A percentile compares a stretch with the other conserved stretches of the same genome.
Evolutionary conservation across 2,329 filamentous ascomycete species (phyloP).

Genomic region (Sarocladiaceae sp.): DNA sequence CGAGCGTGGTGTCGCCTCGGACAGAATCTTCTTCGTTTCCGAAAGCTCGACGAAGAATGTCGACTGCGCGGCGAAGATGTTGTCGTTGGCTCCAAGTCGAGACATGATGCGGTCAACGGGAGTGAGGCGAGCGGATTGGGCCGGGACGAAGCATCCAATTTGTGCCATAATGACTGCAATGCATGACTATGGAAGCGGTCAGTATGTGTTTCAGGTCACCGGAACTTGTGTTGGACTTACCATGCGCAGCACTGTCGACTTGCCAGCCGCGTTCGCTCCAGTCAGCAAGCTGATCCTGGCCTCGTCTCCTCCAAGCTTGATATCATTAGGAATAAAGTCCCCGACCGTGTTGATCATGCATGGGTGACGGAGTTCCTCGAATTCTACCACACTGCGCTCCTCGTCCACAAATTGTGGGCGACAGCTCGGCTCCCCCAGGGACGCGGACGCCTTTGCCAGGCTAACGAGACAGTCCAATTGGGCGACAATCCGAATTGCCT

Average conservation of each 20-base stretch:
- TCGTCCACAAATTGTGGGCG: conserved; percentile 83
- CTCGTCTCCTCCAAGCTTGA: conserved; percentile 74
- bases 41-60: conserved; percentile 98
- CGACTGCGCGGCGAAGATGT: conserved; percentile 95
- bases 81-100: conserved; percentile 93
- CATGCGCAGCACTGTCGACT: conserved; percentile 95
- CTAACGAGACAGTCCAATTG: conserved; percentile 95
- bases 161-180: conserved; percentile 97
- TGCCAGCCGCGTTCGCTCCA: conserved; percentile 94
- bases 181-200: too few species aligned
- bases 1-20: conserved; percentile 88
- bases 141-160: conserved; percentile 89
- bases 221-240: conserved; percentile 51
- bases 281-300: conserved; percentile 89
- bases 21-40: conserved; percentile 96
- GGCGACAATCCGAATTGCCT: conserved; percentile 82
- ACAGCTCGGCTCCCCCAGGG: conserved; percentile 82
- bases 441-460: conserved; percentile 80
- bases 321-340: conserved; percentile 95
- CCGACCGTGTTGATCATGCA: conserved; percentile 87
- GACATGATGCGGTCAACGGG: conserved; percentile 98
- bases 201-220: too few species aligned
- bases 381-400: conserved; percentile 83
- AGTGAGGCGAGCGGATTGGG: conserved; percentile 74
- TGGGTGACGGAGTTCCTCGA: conserved; percentile 87